Base-by-base conservation (phyloP, 257 asterid species). In the Capsicum chinense region DNA sequence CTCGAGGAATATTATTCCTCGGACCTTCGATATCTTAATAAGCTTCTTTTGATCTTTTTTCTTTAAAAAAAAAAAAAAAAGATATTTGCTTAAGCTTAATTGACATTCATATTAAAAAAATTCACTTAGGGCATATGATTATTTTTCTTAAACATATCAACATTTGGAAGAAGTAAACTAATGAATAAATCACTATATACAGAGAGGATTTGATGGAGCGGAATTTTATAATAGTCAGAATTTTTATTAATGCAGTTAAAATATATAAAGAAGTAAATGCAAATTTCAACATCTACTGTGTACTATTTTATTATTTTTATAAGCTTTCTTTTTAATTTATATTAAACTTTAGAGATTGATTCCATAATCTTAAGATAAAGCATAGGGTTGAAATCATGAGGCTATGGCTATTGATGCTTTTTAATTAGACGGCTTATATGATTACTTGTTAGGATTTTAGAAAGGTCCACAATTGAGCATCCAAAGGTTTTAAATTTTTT, bases 381-480 rank as follows among this genome's bases (percentile, higher is more conserved):
- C 26, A 17, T 70, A 42, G 33, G 56, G 56, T 70, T 33, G 79
- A 70, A 42, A 70, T 70, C 9, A 70, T 17, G 79, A 44, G 79
- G 33, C 78, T 9, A 39, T 15, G 15, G 35, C 79, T 7, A 70
- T 42, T 8, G 56, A 70, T 42, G 79, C 56, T 42, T 11, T 48
- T 42, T 64, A 26, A 7, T 48, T 3, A 16, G 2, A 42, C 5
- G 16, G 79, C 79, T 70, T 70, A 68, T 42, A 69, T 17, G 56
- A 69, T 69, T 69, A 69, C 21, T 42, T 69, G 9, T 42, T 42
- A 39, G 15, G 79, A 0, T 37, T 68, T 52, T 68, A 37, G 21
- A 68, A 68, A 68, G 26, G 76, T 68, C 26, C 76, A 68, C 76
- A 68, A 37, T 5, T 68, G 52, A 14, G 52, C 17, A 68, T 67